Base-by-base conservation (phyloP, 805 yeast genomes). In the Saccharomycopsis fodiens region DNA sequence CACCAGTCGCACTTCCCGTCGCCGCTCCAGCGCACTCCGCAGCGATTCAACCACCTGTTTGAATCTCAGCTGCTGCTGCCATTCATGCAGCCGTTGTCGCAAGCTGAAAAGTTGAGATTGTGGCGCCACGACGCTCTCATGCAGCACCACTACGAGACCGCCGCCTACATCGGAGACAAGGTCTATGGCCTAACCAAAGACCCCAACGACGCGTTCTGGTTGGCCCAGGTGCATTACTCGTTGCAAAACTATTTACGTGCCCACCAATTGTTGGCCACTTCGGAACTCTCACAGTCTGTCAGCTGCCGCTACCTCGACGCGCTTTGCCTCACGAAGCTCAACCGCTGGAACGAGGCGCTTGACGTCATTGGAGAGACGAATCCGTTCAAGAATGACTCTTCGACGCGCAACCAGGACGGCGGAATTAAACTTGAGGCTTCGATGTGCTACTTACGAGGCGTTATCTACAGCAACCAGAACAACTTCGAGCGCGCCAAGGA, bases 101-200 rank as follows among this genome's bases (percentile, higher is more conserved):
- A 85, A 47, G 93, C 89, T 0, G 97, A 91, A 52, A 79, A 81
- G 54, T 70, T 93, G 30, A 66, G 97, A 39, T 67, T 85, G 23
- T 93, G 97, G 98, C 68, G 97, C 40, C 94, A 88, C 52, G 96
- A 88, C 58, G 95, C 98, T 0, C 62, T 84, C 46, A 79, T 84
- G 82, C 95, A 89, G 55, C 97, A 89, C 60, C 94, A 88, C 52
- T 85, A 85, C 61, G 72, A 73, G 37, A 86, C 97, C 0, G 97
- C 97, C 0, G 91, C 83, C 55, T 87, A 79, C 59, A 75, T 93
- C 22, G 97, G 96, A 13, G 96, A 93, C 64, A 91, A 89, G 56
- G 85, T 93, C 5, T 71, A 86, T 35, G 76, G 88, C 1, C 65
- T 93, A 50, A 88, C 97, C 0, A 72, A 73, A 48, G 96, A 89